A percentile compares a stretch with the other conserved stretches of the same genome.
Conservation (phyloP, 129 eudicot species). For the Chrysanthemum lavandulifolium region DNA sequence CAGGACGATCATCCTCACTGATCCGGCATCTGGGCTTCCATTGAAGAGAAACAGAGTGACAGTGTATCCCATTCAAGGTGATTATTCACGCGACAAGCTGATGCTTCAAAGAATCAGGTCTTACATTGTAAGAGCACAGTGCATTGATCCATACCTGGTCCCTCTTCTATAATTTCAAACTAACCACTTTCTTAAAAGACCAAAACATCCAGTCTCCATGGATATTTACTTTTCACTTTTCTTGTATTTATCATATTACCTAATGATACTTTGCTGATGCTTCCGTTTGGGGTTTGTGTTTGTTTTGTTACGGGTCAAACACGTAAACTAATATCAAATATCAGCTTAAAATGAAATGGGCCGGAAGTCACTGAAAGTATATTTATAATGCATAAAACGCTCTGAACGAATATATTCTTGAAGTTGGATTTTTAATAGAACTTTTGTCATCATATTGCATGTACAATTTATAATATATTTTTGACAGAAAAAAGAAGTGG, state of each 20-base stretch:
- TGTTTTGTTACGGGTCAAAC: not conserved
- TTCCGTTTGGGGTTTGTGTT: not conserved
- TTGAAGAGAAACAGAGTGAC: constrained; percentile 61
- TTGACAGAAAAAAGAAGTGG: not conserved
- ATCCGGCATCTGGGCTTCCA: constrained; percentile 77
- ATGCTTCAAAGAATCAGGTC: constrained; percentile 99
- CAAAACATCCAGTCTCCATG: constrained; percentile 7
- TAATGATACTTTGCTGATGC: not conserved
- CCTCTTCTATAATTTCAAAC: constrained; percentile 13
- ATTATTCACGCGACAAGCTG: constrained; percentile 96
- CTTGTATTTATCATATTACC: not conserved
- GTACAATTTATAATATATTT: not conserved
- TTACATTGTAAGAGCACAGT: constrained; percentile 90
- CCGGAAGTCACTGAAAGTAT: not conserved
- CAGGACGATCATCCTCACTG: constrained; percentile 69
- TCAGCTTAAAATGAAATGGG: not conserved
- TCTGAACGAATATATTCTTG: not conserved
- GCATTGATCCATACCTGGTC: constrained; percentile 28
- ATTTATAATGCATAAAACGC: constrained; percentile 3
- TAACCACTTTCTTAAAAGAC: not conserved
- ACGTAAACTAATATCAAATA: not conserved
- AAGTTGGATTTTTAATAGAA: not conserved
- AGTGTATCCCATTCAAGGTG: constrained; percentile 84
- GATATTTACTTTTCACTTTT: not conserved
- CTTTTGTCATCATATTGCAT: constrained; percentile 1